phyloP scores from a whole-genome alignment of 768 basidiomycete species.

The Amanita thiersii region DNA sequence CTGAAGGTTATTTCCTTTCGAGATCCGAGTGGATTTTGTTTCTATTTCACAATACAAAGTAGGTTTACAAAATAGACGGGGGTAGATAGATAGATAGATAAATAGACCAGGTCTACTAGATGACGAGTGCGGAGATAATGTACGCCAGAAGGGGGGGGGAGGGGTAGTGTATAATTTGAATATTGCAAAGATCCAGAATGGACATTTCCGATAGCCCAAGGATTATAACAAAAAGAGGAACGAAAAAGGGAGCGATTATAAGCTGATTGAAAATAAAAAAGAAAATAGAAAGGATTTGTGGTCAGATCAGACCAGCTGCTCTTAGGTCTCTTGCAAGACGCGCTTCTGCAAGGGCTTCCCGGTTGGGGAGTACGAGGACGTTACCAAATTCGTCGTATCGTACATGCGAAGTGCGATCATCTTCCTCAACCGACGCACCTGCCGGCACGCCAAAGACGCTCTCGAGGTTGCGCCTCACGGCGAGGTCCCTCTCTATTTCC shows the following conservation, averaged over 20 bases:
- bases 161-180: too few relatives aligned
- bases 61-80: too few relatives aligned
- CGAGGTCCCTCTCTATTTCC: conserved; percentile 42
- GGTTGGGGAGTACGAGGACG: conserved; percentile 19
- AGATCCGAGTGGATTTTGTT: too few relatives aligned
- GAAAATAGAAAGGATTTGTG: too few relatives aligned
- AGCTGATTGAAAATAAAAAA: background rate
- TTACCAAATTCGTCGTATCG: conserved; percentile 18
- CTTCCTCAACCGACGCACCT: conserved; percentile 3
- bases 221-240: conserved; percentile 2
- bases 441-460: conserved; percentile 41
- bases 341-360: conserved; percentile 29
- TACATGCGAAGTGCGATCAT: conserved; percentile 1
- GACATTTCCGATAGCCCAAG: background rate
- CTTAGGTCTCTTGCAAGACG: conserved; percentile 41
- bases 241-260: conserved; percentile 1
- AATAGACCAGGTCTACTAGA: too few relatives aligned
- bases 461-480: conserved; percentile 43
- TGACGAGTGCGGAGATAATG: too few relatives aligned
- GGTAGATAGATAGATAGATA: too few relatives aligned
- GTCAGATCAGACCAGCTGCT: conserved; percentile 47
- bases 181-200: too few relatives aligned
- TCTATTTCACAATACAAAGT: too few relatives aligned
- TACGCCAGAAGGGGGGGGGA: too few relatives aligned
- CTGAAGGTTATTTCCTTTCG: too few relatives aligned